These are phyloP conservation scores for Exophiala spinifera DNA, from an alignment of 2,329 filamentous ascomycete species.

Conservation along the genomic window DNA sequence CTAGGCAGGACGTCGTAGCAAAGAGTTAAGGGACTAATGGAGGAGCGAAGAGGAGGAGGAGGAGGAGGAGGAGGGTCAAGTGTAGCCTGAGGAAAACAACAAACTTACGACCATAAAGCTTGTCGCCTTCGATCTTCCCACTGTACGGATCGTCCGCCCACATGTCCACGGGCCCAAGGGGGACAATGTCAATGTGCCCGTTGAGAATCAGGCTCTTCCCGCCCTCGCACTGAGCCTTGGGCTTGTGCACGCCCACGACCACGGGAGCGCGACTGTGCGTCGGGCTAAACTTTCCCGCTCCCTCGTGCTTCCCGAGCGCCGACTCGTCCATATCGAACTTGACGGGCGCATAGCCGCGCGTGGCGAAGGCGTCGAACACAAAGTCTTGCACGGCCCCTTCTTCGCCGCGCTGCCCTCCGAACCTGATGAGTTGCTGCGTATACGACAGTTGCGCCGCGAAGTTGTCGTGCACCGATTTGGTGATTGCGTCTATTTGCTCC, in stretches of 20 bases:
- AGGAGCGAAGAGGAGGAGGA: not conserved
- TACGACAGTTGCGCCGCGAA: constrained; percentile 20
- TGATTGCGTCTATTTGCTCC: constrained; percentile 16
- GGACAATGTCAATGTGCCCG: constrained; percentile 25
- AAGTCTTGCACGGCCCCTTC: constrained; percentile 21
- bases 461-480: constrained; percentile 16
- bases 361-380: constrained; percentile 18
- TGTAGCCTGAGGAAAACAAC: too few species aligned
- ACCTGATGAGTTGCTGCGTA: constrained; percentile 22
- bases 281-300: constrained; percentile 19
- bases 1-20: too few species aligned
- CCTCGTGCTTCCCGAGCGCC: constrained; percentile 14
- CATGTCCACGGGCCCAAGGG: constrained; percentile 20
- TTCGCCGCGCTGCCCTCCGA: constrained; percentile 23
- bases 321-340: constrained; percentile 23
- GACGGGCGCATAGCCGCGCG: constrained; percentile 17
- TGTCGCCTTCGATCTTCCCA: constrained; percentile 19
- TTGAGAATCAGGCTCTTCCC: constrained; percentile 24
- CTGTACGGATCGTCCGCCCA: constrained; percentile 23
- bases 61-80: not conserved
- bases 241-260: constrained; percentile 25
- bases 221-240: constrained; percentile 10
- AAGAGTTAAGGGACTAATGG: not conserved
- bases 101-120: constrained; percentile 15
- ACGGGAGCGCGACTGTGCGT: constrained; percentile 19